Base-by-base conservation (phyloP, 306 rosid species). In the Canavalia ensiformis region DNA sequence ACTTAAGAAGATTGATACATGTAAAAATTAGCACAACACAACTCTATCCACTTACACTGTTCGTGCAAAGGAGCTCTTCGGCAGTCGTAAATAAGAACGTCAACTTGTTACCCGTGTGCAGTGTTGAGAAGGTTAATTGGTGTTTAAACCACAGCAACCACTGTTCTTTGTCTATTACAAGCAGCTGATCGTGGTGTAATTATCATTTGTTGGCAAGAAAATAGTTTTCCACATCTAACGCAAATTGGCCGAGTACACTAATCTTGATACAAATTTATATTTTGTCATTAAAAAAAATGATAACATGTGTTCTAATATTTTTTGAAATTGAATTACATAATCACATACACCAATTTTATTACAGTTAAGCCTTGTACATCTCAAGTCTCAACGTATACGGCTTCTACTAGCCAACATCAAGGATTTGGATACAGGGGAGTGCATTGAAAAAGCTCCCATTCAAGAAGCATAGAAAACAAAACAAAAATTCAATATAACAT, bases 401-500 rank as follows among this genome's bases (percentile, higher is more conserved):
- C 74, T 66, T 52, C 50, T 70, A 45, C 46, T 35, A 44, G 62
- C 59, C 30, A 51, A 70, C 8, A 62, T 83, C 69, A 12, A 83
- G 66, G 69, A 63, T 71, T 41, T 63, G 68, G 74, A 55, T 46
- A 77, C 68, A 55, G n/a, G 52, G 76, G 71, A 75, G 10, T 58
- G 45, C 52, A 66, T 34, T 33, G 55, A 25, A 51, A 76, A 75
- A 47, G 39, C 56, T 78, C 76, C 70, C 33, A 55, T 34, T 76
- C 52, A 45, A 52, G 64, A 54, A 28, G 7, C 54, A 41, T 67
- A 68, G 33, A 46, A 68, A 46, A 81, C 11, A 68, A 35, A 37
- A 75, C 65, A 59, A 74, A 86, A 80, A 39, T 29, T 54, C 52
- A 70, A 29, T 42, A 66, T 72, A 63, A 75, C 79, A 75, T 3